phyloP scores from a whole-genome alignment of 2,329 filamentous ascomycete genomes.

The Metarhizium robertsii region DNA sequence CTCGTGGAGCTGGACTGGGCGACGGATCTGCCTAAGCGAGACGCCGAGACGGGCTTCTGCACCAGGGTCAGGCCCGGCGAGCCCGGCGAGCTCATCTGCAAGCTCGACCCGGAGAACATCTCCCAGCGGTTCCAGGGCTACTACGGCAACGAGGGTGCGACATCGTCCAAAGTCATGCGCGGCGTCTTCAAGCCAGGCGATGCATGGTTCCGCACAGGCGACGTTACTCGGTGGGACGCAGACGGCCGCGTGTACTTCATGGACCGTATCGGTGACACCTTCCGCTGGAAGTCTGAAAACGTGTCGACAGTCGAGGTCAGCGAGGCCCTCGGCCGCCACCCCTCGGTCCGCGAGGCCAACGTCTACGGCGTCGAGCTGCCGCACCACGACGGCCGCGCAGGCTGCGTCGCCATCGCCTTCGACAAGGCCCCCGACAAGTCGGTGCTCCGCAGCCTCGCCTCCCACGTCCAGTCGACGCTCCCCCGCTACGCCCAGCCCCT shows the following conservation, averaged over 20 bases:
- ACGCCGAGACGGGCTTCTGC: conserved; percentile 62
- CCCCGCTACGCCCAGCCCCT: conserved; percentile 70
- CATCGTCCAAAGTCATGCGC: conserved; percentile 62
- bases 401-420: conserved; percentile 64
- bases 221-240: conserved; percentile 60
- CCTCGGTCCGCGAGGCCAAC: conserved; percentile 65
- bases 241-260: conserved; percentile 72
- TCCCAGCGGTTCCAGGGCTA: conserved; percentile 69
- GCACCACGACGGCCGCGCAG: conserved; percentile 73
- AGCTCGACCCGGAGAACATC: conserved; percentile 57
- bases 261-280: conserved; percentile 72
- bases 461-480: conserved; percentile 46
- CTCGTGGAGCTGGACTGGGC: conserved; percentile 65
- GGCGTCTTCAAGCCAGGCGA: conserved; percentile 68
- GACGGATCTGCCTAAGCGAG: conserved; percentile 57
- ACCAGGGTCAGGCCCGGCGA: conserved; percentile 46
- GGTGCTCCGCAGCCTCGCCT: conserved; percentile 49
- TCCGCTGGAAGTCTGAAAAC: conserved; percentile 76
- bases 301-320: conserved; percentile 75
- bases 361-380: conserved; percentile 78
- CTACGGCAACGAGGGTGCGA: conserved; percentile 63
- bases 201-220: conserved; percentile 77
- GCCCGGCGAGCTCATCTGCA: conserved; percentile 66
- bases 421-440: conserved; percentile 35
- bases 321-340: conserved; percentile 60